Conservation (phyloP, 257 asterid species). For the Nicotiana knightiana region DNA sequence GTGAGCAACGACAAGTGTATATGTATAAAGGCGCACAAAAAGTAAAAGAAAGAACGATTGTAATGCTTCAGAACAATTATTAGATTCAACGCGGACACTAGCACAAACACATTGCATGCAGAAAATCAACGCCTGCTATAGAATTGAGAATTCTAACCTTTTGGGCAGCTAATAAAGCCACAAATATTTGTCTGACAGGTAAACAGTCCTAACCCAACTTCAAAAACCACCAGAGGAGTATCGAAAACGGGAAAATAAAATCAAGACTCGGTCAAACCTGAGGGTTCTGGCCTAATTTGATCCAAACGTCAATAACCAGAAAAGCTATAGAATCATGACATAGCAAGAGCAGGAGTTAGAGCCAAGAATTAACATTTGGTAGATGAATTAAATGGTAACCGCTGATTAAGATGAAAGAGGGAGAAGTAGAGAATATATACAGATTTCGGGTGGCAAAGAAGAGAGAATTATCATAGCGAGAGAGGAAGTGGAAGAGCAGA, state of each 20-base stretch:
- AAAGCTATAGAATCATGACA: neutral
- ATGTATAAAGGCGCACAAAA: neutral
- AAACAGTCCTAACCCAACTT: neutral
- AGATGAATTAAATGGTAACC: neutral
- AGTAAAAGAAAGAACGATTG: neutral
- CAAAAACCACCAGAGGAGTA: neutral
- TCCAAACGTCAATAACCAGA: conserved; percentile 15
- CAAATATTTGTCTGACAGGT: neutral
- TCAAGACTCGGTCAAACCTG: neutral
- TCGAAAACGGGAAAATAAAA: neutral
- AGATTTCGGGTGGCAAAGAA: conserved; percentile 45
- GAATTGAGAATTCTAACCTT: neutral
- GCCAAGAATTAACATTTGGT: conserved; percentile 5
- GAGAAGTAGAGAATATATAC: conserved; percentile 8
- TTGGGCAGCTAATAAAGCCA: neutral
- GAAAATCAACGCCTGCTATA: conserved; percentile 3
- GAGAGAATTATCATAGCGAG: conserved; percentile 32
- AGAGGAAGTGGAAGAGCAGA: conserved; percentile 23
- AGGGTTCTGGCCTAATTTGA: conserved; percentile 31
- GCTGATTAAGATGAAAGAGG: conserved; percentile 9
- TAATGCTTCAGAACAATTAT: neutral
- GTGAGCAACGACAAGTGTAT: neutral
- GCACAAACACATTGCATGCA: conserved; percentile 43
- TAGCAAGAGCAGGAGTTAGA: neutral
- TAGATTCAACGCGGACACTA: conserved; percentile 3